Conservation (phyloP, 1,139 yeast species). For the Debaryomyces robertsiae region DNA sequence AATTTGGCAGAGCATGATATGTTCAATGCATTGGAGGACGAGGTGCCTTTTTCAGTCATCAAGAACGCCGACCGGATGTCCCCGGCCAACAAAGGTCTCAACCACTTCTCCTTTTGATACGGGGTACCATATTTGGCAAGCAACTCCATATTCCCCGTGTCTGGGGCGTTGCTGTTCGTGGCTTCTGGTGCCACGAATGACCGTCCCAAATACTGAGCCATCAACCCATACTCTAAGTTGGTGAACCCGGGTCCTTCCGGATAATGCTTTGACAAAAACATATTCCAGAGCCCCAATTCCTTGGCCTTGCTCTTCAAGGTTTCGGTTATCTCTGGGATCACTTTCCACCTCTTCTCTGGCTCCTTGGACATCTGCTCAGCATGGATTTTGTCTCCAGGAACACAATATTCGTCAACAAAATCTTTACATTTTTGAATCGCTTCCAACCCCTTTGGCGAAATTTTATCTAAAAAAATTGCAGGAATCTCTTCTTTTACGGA, state of each 20-base stretch:
- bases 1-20: conserved; percentile 52
- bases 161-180: conserved; percentile 68
- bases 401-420: conserved; percentile 61
- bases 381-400: conserved; percentile 58
- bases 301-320: conserved; percentile 57
- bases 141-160: conserved; percentile 77
- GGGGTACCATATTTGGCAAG: conserved; percentile 60
- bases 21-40: conserved; percentile 70
- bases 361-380: conserved; percentile 41
- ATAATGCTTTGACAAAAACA: conserved; percentile 60
- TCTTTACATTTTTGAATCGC: conserved; percentile 50
- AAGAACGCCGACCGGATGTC: conserved; percentile 66
- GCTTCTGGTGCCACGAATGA: conserved; percentile 62
- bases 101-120: conserved; percentile 55
- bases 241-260: conserved; percentile 66
- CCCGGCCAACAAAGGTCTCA: conserved; percentile 60
- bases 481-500: conserved; percentile 47
- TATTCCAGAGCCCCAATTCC: conserved; percentile 63
- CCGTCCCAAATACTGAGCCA: conserved; percentile 70
- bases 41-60: conserved; percentile 70
- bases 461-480: conserved; percentile 42
- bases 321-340: conserved; percentile 54
- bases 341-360: conserved; percentile 51
- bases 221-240: conserved; percentile 67
- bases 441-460: conserved; percentile 55